phyloP scores from a whole-genome alignment of 139 green algal species.

The Chlamydomonas schloesseri region DNA sequence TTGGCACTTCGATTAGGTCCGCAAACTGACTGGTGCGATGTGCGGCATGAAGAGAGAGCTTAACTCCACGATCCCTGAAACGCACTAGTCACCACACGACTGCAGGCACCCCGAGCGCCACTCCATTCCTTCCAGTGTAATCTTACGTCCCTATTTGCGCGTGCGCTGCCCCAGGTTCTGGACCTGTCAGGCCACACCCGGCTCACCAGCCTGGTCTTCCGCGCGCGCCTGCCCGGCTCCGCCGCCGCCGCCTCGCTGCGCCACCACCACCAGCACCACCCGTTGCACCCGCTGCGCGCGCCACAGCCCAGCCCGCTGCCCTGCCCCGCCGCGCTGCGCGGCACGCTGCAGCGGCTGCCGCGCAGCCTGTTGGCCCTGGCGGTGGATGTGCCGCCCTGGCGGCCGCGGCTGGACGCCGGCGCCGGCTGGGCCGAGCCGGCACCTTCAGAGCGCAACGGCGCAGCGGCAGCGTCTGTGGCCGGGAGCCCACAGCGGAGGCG shows the following conservation, averaged over 20 bases:
- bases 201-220: not conserved
- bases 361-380: not conserved
- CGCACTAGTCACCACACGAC: no score
- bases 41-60: no score
- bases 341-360: conserved; percentile 12
- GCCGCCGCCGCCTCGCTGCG: not conserved
- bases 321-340: conserved; percentile 3
- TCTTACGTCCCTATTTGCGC: not conserved
- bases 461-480: not conserved
- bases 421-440: not conserved
- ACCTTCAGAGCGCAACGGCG: not conserved
- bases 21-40: no score
- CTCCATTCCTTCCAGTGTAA: not conserved
- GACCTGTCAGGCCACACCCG: not conserved
- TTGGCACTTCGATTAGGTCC: no score
- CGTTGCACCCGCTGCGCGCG: not conserved
- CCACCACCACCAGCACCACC: not conserved
- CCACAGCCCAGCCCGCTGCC: not conserved
- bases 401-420: not conserved
- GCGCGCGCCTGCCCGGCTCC: not conserved
- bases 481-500: not conserved
- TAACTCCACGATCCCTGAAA: no score
- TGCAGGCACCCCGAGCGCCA: not conserved
- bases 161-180: not conserved
- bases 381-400: not conserved